These are phyloP conservation scores for Hygrocybe coccinea DNA, from an alignment of 768 basidiomycete genomes.

Conservation along the genomic window DNA sequence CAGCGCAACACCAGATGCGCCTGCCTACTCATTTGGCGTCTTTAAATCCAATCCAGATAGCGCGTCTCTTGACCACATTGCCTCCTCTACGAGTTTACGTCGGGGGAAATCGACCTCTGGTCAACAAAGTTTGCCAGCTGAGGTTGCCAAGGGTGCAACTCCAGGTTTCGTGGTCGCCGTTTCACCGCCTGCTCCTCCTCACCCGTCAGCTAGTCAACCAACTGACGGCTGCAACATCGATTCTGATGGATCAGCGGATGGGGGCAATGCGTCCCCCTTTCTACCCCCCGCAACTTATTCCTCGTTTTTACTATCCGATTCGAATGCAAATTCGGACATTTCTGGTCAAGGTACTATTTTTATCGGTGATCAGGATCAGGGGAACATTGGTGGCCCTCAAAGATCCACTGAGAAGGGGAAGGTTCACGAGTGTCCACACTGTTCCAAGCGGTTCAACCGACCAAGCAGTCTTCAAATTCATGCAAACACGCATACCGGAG, in stretches of 20 bases:
- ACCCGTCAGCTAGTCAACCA: not conserved
- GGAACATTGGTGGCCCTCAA: slow-evolving; percentile 20
- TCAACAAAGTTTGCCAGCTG: slow-evolving; percentile 5
- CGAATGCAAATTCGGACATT: not conserved
- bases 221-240: not conserved
- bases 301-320: slow-evolving; percentile 20
- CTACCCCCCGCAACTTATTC: slow-evolving; percentile 22
- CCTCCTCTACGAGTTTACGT: slow-evolving; percentile 38
- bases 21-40: slow-evolving; percentile 39
- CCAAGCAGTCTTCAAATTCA: slow-evolving; percentile 65
- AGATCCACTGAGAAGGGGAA: slow-evolving; percentile 31
- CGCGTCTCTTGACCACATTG: slow-evolving; percentile 41
- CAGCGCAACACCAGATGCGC: not conserved
- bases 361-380: slow-evolving; percentile 23
- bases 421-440: slow-evolving; percentile 49
- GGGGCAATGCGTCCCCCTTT: not conserved
- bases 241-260: not conserved
- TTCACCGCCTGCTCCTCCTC: slow-evolving; percentile 10
- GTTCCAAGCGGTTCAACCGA: slow-evolving; percentile 62
- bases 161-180: slow-evolving; percentile 26
- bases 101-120: slow-evolving; percentile 20
- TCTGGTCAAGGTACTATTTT: not conserved
- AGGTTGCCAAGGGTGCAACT: slow-evolving; percentile 29
- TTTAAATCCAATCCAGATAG: slow-evolving; percentile 40
- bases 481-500: slow-evolving; percentile 65